phyloP scores from a whole-genome alignment of 1,284 basidiomycete species.

The Ustilago vetiveriae region DNA sequence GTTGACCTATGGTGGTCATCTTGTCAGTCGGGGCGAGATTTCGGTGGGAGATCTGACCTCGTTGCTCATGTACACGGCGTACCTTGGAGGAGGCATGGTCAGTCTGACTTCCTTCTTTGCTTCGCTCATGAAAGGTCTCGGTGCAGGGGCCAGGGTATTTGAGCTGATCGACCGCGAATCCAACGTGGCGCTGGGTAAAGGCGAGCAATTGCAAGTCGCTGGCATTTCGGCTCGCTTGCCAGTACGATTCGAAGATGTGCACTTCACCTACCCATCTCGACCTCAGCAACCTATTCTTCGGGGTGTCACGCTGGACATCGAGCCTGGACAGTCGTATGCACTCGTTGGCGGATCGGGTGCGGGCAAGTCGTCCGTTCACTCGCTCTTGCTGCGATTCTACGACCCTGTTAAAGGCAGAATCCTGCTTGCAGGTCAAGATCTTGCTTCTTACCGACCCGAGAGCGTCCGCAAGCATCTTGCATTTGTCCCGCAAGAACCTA shows the following conservation, averaged over 20 bases:
- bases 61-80: conserved; percentile 90
- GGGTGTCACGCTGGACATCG: conserved; percentile 66
- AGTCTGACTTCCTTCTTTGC: conserved; percentile 69
- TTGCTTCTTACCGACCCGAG: conserved; percentile 79
- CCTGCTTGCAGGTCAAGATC: conserved; percentile 88
- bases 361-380: conserved; percentile 86
- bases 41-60: conserved; percentile 72
- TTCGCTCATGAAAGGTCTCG: conserved; percentile 76
- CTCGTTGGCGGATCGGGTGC: conserved; percentile 67
- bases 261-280: conserved; percentile 68
- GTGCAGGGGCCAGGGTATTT: conserved; percentile 91
- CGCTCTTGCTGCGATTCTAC: conserved; percentile 88
- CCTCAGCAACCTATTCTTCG: conserved; percentile 67
- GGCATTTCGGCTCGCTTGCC: conserved; percentile 18
- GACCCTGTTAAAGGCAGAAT: conserved; percentile 85
- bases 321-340: conserved; percentile 63
- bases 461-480: conserved; percentile 56
- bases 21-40: conserved; percentile 86
- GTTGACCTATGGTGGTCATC: conserved; percentile 90
- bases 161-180: conserved; percentile 80
- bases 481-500: conserved; percentile 65
- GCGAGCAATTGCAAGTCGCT: conserved; percentile 23
- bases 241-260: conserved; percentile 68
- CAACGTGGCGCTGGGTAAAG: conserved; percentile 52
- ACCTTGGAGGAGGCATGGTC: conserved; percentile 75